Evolutionary conservation across 78 protist genomes (phyloP).

Genomic region (Dictyostelium intermedium): DNA sequence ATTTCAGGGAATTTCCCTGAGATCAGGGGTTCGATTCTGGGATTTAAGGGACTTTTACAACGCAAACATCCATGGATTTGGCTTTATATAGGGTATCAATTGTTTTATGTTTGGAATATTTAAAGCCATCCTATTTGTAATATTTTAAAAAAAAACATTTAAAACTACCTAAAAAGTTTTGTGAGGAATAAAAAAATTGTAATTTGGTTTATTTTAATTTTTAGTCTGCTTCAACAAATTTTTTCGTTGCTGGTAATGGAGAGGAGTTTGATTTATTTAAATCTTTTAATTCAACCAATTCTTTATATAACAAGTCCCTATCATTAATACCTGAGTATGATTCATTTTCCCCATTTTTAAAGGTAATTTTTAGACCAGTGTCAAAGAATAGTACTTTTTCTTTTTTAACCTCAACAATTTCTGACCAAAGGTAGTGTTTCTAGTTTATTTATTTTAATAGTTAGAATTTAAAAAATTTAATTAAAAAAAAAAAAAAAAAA

Average conservation of each 20-base stretch:
- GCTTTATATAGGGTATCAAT: no score
- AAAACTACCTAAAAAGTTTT: no score
- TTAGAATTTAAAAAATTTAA: no score
- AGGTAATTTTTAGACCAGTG: background rate
- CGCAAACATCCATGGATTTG: no score
- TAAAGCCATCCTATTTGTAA: no score
- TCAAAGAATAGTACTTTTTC: background rate
- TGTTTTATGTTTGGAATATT: no score
- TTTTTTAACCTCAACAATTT: background rate
- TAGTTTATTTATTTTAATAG: background rate
- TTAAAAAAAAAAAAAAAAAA: no score
- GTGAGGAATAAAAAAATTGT: no score
- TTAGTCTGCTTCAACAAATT: background rate
- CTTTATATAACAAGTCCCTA: background rate
- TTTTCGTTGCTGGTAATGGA: background rate
- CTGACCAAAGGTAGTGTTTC: constrained; percentile 9
- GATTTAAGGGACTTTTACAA: no score
- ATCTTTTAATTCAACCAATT: constrained; percentile 4
- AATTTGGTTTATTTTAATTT: background rate
- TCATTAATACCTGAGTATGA: background rate
- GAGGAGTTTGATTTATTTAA: constrained; percentile 3
- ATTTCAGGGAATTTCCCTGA: no score
- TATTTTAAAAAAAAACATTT: no score
- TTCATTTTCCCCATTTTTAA: background rate
- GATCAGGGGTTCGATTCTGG: no score